Evolutionary conservation across 2,329 filamentous ascomycete genomes (phyloP).

Genomic region (Aspergillus transmontanensis): DNA sequence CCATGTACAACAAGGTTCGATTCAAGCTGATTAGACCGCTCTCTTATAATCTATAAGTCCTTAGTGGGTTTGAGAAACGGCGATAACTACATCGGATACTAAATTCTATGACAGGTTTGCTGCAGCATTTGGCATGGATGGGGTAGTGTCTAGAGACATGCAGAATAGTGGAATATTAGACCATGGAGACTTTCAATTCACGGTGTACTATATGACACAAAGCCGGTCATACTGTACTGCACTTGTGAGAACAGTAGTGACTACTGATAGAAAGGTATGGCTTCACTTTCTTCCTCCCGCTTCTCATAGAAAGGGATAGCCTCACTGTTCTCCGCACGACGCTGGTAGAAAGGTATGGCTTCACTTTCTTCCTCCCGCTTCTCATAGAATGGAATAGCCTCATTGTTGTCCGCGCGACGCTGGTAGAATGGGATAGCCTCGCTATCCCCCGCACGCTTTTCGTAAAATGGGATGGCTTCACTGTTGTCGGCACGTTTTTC

Average conservation of each 20-base stretch:
- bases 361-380: background rate
- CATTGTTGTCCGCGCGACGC: background rate
- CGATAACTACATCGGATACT: background rate
- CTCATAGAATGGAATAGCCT: background rate
- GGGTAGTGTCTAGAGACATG: background rate
- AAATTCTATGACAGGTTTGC: background rate
- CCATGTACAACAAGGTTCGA: background rate
- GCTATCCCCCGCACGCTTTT: background rate
- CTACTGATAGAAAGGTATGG: background rate
- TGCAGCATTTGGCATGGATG: background rate
- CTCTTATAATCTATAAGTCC: background rate
- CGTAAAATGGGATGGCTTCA: slow-evolving; percentile 7
- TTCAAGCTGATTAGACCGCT: background rate
- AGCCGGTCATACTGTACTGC: background rate
- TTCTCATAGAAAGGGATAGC: background rate
- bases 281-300: background rate
- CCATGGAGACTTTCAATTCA: background rate
- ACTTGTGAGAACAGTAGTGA: background rate
- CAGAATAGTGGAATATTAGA: background rate
- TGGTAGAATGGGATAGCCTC: slow-evolving; percentile 3
- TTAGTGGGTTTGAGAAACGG: too few species aligned
- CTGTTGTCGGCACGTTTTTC: background rate
- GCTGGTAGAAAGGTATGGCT: background rate
- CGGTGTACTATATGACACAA: background rate
- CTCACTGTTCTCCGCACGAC: background rate